These are phyloP conservation scores for Microdochium paspali DNA, from an alignment of 2,329 filamentous ascomycete species.

Conservation along the genomic window DNA sequence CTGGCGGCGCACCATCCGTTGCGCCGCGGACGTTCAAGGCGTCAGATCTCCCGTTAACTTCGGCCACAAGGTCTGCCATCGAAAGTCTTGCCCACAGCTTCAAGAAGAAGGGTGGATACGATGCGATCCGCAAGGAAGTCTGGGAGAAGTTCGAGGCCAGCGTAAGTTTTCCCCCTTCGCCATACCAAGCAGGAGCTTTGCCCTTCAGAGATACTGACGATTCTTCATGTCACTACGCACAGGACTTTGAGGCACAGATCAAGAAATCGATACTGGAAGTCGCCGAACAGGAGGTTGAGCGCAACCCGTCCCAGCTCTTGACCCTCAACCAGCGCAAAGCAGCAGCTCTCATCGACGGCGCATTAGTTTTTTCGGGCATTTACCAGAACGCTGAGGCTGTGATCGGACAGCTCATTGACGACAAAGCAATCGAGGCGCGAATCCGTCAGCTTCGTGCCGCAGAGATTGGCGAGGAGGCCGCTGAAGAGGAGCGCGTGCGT, in stretches of 20 bases:
- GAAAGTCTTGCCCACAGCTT: slow-evolving; percentile 70
- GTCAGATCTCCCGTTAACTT: slow-evolving; percentile 65
- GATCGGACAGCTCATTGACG: slow-evolving; percentile 59
- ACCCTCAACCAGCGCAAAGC: slow-evolving; percentile 67
- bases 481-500: slow-evolving; percentile 52
- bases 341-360: slow-evolving; percentile 67
- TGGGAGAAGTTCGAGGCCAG: slow-evolving; percentile 67
- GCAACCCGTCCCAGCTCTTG: slow-evolving; percentile 61
- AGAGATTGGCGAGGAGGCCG: slow-evolving; percentile 62
- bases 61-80: slow-evolving; percentile 63
- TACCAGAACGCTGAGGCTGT: slow-evolving; percentile 63
- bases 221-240: slow-evolving; percentile 3
- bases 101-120: slow-evolving; percentile 81
- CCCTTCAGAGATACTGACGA: neutral
- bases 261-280: slow-evolving; percentile 58
- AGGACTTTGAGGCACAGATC: slow-evolving; percentile 64
- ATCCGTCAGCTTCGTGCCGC: slow-evolving; percentile 58
- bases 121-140: slow-evolving; percentile 65
- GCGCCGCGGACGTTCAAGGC: slow-evolving; percentile 52
- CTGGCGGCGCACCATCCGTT: slow-evolving; percentile 1
- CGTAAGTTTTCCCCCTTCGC: slow-evolving; percentile 31
- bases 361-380: slow-evolving; percentile 65
- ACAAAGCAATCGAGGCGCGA: slow-evolving; percentile 56
- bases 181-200: too few species aligned
- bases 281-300: slow-evolving; percentile 65